Evolutionary conservation across 305 asterid species (phyloP).

Genomic region (Petunia hybrid): DNA sequence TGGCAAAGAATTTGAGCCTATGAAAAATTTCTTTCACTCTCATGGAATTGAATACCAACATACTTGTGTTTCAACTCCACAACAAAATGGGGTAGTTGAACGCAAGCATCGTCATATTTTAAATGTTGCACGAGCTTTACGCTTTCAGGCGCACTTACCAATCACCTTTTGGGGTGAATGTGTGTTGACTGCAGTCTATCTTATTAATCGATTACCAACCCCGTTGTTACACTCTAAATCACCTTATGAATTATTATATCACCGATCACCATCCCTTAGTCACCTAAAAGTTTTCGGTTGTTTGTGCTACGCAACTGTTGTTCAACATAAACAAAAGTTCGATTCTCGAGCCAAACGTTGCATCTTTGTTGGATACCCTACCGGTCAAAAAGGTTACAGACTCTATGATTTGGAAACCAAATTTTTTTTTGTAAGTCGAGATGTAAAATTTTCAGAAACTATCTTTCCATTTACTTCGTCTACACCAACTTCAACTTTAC

Average conservation of each 20-base stretch:
- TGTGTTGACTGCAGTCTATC: too few relatives aligned
- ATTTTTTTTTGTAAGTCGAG: too few relatives aligned
- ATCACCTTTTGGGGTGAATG: slow-evolving; percentile 25
- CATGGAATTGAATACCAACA: slow-evolving; percentile 28
- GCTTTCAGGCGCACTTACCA: slow-evolving; percentile 26
- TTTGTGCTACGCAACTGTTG: too few relatives aligned
- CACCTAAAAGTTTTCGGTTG: background rate
- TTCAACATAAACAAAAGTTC: too few relatives aligned
- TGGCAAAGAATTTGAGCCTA: background rate
- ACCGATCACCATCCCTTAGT: background rate
- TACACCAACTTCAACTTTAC: too few relatives aligned
- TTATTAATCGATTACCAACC: slow-evolving; percentile 22
- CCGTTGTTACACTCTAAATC: background rate
- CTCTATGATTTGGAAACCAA: too few relatives aligned
- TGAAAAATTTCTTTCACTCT: background rate
- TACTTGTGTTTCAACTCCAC: slow-evolving; percentile 32
- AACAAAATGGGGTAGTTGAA: slow-evolving; percentile 31
- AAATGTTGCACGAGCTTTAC: background rate
- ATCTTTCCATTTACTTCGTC: too few relatives aligned
- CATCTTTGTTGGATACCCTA: too few relatives aligned
- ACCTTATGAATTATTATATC: slow-evolving; percentile 1
- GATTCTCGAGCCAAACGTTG: too few relatives aligned
- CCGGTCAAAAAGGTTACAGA: too few relatives aligned
- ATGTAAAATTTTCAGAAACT: too few relatives aligned
- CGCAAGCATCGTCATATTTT: slow-evolving; percentile 30